A percentile compares a stretch with the other conserved stretches of the same genome.
phyloP scores from a whole-genome alignment of 805 yeast species.

The Yarrowia bubula region DNA sequence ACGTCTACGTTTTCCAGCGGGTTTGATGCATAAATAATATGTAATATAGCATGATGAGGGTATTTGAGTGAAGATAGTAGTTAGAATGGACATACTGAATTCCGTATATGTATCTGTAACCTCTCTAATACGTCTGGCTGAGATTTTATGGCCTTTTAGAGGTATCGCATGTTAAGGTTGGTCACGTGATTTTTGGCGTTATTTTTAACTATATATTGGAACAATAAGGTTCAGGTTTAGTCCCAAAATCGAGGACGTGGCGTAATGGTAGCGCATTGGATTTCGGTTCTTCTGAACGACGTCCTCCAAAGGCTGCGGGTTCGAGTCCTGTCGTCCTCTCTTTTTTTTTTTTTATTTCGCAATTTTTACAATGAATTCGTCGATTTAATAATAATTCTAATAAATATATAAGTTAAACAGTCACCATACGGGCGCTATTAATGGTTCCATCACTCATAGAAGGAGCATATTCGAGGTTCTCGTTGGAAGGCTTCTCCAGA shows the following conservation, averaged over 20 bases:
- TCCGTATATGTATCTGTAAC: too few species aligned
- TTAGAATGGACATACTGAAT: too few species aligned
- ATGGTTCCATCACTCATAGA: background rate
- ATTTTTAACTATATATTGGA: background rate
- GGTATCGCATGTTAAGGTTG: background rate
- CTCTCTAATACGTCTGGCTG: too few species aligned
- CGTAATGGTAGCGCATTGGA: constrained; percentile 26
- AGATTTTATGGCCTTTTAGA: too few species aligned
- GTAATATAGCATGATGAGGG: constrained; percentile 20
- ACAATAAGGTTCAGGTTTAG: background rate
- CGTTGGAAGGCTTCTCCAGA: constrained; percentile 7
- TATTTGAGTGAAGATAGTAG: background rate
- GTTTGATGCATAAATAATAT: constrained; percentile 6
- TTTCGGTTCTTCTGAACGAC: constrained; percentile 24
- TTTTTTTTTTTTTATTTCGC: background rate
- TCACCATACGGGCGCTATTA: background rate
- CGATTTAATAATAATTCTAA: background rate
- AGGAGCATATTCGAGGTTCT: background rate
- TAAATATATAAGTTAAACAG: background rate
- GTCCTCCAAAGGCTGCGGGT: constrained; percentile 27
- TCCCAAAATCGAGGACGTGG: background rate
- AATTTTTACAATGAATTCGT: background rate
- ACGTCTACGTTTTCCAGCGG: constrained; percentile 46
- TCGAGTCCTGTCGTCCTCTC: constrained; percentile 26
- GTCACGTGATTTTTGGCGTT: background rate